Base-by-base conservation (phyloP, 805 yeast species). In the Millerozyma miso region DNA sequence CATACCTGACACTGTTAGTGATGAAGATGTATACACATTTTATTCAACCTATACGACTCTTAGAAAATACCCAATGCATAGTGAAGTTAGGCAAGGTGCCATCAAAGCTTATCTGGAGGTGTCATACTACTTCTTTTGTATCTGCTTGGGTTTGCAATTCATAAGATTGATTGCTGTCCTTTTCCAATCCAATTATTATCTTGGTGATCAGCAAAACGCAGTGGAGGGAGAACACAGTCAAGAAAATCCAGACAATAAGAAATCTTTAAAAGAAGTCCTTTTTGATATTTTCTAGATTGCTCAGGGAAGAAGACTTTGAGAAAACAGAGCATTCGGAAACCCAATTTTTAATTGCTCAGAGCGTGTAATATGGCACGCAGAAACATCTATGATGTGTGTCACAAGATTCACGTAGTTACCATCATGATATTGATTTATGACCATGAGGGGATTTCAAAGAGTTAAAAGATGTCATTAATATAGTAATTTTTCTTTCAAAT, bases 121-220 rank as follows among this genome's bases (percentile, higher is more conserved):
- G 3, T 40, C 39, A n/a, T 60, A 60, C 46, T 50, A 51, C 37
- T 47, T 67, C 7, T 61, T 59, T 46, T 55, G 51, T 7, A 43
- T 56, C 18, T 60, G 63, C 4, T 31, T 65, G 16, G 65, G 63
- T 15, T 49, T 65, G 29, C 53, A 59, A 20, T 43, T 52, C 38
- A 54, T 66, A 35, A 52, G 63, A 38, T 53, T 67, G n/a, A 41
- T 63, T 40, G 56, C 49, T 12, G 48, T 62, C 5, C 53, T 59
- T 17, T 62, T 61, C 51, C 71, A 67, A 48, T 59, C 58, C 33
- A 59, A 64, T 45, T 65, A 44, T 50, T 63, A 58, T 45, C 48
- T 67, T 38, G 70, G 70, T 37, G 65, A 66, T 36, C 19, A 19
- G 17, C 36, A 33, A 10, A 33, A 33, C 16, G 36, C 36, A n/a